A percentile compares a stretch with the other conserved stretches of the same genome.
These are phyloP conservation scores for Achaetomium macrosporum DNA, from an alignment of 2,329 filamentous ascomycete genomes.

Conservation along the genomic window DNA sequence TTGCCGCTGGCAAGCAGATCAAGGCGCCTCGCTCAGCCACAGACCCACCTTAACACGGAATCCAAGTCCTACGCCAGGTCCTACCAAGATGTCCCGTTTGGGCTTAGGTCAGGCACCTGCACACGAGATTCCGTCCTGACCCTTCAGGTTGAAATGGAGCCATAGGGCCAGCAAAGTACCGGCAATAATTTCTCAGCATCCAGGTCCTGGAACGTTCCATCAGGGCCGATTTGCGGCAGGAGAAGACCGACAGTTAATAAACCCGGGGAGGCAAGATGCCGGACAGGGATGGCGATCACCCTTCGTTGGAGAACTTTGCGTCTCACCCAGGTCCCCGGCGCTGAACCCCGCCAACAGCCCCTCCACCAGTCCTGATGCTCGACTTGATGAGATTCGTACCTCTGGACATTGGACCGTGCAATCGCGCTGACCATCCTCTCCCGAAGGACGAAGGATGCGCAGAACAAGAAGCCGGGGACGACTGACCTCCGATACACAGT, in stretches of 20 bases:
- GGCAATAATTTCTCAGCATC: too few species aligned
- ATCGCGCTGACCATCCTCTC: too few species aligned
- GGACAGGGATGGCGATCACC: neutral
- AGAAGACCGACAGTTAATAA: neutral
- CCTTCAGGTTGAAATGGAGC: conserved; percentile 5
- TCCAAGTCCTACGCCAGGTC: conserved; percentile 21
- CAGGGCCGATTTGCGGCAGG: neutral
- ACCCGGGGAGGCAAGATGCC: neutral
- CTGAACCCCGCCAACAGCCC: neutral
- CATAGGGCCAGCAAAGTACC: neutral
- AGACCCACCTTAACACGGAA: neutral
- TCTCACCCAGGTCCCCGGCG: conserved; percentile 10
- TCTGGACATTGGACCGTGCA: neutral
- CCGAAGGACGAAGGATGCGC: too few species aligned
- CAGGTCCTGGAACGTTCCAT: neutral
- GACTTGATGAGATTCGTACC: neutral
- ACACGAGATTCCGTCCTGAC: neutral
- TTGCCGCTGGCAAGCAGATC: conserved; percentile 5
- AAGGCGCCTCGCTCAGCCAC: conserved; percentile 19
- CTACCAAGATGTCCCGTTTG: conserved; percentile 14
- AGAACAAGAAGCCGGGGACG: too few species aligned
- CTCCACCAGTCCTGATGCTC: neutral
- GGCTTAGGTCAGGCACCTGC: conserved; percentile 21
- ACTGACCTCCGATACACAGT: too few species aligned
- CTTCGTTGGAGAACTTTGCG: conserved; percentile 1